Conservation (phyloP, 305 asterid genomes). For the Lippia alba region DNA sequence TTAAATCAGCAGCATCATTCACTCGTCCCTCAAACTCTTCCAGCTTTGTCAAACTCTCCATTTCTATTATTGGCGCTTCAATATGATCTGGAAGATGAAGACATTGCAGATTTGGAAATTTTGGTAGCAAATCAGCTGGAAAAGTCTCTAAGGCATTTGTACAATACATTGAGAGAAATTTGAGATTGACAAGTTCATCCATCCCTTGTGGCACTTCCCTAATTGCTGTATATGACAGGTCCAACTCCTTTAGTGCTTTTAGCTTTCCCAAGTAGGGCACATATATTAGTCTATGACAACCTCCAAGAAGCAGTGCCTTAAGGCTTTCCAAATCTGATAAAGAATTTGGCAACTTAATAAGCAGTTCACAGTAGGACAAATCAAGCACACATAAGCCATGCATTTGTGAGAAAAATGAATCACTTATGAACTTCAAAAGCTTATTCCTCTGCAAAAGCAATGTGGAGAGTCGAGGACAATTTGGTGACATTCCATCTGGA, state of each 20-base stretch:
- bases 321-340: background rate
- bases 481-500: slow-evolving; percentile 2
- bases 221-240: too few species aligned
- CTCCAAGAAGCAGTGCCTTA: background rate
- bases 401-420: slow-evolving; percentile 24
- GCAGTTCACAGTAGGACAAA: background rate
- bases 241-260: background rate
- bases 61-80: background rate
- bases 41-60: background rate
- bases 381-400: background rate
- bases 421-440: background rate
- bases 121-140: background rate
- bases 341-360: background rate
- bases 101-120: background rate
- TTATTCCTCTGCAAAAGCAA: slow-evolving; percentile 14
- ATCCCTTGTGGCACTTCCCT: background rate
- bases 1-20: background rate
- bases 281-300: background rate
- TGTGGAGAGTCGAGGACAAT: slow-evolving; percentile 19
- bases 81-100: background rate
- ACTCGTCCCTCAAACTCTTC: background rate
- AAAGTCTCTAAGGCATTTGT: background rate
- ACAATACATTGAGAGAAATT: background rate
- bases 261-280: background rate
- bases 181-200: background rate